Evolutionary conservation across 495 filamentous ascomycete species (phyloP).

Genomic region (Penicillium simplicissimum): DNA sequence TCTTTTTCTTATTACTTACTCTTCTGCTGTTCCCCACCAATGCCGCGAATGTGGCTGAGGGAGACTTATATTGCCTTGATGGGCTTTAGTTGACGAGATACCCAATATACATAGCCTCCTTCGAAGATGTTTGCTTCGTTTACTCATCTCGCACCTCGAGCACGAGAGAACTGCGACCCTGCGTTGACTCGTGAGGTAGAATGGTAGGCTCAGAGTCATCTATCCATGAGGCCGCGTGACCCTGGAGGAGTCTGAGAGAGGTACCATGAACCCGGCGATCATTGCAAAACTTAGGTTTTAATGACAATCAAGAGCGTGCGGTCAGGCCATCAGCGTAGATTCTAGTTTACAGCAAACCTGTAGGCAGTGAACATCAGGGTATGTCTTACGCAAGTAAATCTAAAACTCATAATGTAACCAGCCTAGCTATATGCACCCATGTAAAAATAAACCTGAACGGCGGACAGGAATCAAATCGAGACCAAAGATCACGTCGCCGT

Average conservation of each 20-base stretch:
- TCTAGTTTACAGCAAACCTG: no score
- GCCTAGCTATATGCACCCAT: conserved; percentile 1
- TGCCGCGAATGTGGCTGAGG: neutral
- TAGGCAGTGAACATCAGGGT: neutral
- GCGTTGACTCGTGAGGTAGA: no score
- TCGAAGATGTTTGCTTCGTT: neutral
- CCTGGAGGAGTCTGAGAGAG: no score
- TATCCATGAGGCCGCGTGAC: no score
- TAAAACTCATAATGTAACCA: neutral
- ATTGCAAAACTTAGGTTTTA: no score
- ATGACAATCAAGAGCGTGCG: no score
- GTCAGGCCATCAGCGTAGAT: no score
- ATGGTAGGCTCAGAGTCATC: no score
- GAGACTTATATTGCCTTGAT: conserved; percentile 14
- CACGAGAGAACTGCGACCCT: no score
- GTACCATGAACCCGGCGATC: no score
- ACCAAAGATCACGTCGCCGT: conserved; percentile 11
- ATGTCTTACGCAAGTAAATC: neutral
- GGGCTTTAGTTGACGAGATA: conserved; percentile 28
- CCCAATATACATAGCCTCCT: conserved; percentile 28
- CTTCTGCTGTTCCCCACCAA: conserved; percentile 6
- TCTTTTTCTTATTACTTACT: conserved; percentile 15
- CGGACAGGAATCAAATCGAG: neutral
- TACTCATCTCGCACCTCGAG: no score
- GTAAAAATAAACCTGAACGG: neutral